phyloP scores from a whole-genome alignment of 1,284 basidiomycete species.

The Trichosporon coremiiforme region DNA sequence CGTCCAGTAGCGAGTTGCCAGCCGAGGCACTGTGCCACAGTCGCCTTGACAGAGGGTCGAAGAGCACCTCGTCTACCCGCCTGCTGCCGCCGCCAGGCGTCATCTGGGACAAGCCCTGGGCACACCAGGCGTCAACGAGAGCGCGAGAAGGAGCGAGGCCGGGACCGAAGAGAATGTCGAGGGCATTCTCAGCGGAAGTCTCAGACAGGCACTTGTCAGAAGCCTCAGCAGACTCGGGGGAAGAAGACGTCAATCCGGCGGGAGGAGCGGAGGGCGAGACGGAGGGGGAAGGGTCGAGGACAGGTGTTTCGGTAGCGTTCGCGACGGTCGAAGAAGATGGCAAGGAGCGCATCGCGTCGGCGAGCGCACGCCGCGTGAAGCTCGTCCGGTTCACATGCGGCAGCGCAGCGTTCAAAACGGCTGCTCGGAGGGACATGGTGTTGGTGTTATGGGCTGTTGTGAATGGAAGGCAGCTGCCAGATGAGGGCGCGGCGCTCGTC shows the following conservation, averaged over 20 bases:
- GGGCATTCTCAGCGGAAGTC: slow-evolving; percentile 26
- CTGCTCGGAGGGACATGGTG: slow-evolving; percentile 44
- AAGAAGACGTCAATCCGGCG: neutral
- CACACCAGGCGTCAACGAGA: slow-evolving; percentile 44
- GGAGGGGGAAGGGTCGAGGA: slow-evolving; percentile 1
- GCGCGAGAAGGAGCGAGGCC: slow-evolving; percentile 34
- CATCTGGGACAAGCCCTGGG: slow-evolving; percentile 38
- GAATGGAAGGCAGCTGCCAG: neutral
- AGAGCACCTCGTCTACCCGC: slow-evolving; percentile 14
- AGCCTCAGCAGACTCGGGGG: neutral
- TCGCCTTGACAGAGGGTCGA: slow-evolving; percentile 27
- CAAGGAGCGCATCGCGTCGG: slow-evolving; percentile 33
- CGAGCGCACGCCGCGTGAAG: slow-evolving; percentile 48
- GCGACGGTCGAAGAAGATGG: slow-evolving; percentile 21
- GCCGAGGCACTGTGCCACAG: slow-evolving; percentile 24
- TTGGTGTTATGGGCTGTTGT: neutral
- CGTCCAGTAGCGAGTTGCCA: neutral
- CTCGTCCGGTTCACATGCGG: slow-evolving; percentile 42
- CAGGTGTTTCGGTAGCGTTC: slow-evolving; percentile 10
- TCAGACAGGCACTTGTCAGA: neutral
- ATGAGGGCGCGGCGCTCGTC: neutral
- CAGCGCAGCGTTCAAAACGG: slow-evolving; percentile 41
- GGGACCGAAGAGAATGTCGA: slow-evolving; percentile 49
- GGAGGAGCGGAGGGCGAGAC: neutral
- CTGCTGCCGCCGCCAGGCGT: neutral